Evolutionary conservation across 768 basidiomycete genomes (phyloP), one percentile per base, ranked within the genome.

Genomic region (Boletus patriciae): DNA sequence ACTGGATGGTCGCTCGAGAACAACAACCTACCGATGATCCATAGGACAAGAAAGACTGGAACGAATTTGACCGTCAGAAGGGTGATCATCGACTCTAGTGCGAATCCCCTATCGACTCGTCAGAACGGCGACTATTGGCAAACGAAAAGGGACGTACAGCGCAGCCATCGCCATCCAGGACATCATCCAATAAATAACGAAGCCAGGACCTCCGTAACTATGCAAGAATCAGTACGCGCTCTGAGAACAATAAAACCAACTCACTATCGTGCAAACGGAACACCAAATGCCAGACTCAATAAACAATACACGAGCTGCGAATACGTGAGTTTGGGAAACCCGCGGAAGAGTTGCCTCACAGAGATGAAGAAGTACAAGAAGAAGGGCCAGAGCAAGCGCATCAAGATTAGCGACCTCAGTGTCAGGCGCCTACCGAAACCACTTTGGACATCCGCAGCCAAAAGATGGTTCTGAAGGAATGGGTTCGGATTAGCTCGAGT

Each of bases 171-270:
- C 80, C 37, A 74, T 40, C 74, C 77, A 87, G 55, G 80, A 81
- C 57, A 85, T 71, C 83, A 85, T 84, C 86, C 87, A 88, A 64
- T 83, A 87, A 27, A 87, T 71, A 34, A 86, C 58, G 60, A 87
- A 84, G 0, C 86, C 86, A 0, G 70, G 68, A 18, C 80, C 82
- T 11, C 81, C 81, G 48, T 78, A 83, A 53, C 80, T 77, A 48
- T 19, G 7, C 6, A 29, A 33, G 15, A 37, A 19, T 63, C 7
- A 49, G 48, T 41, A 33, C n/a, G 5, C 19, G 33, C 13, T 12
- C 25, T 31, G 40, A 34, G 34, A 12, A 36, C 11, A 40, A 43
- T 13, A 13, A 51, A 23, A 29, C 10, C 21, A 37, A 70, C 78
- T 33, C 36, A 83, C 77, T 68, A 76, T 53, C 80, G 74, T 11